phyloP scores from a whole-genome alignment of 2,329 filamentous ascomycete genomes.

The Colletotrichum tabaci region DNA sequence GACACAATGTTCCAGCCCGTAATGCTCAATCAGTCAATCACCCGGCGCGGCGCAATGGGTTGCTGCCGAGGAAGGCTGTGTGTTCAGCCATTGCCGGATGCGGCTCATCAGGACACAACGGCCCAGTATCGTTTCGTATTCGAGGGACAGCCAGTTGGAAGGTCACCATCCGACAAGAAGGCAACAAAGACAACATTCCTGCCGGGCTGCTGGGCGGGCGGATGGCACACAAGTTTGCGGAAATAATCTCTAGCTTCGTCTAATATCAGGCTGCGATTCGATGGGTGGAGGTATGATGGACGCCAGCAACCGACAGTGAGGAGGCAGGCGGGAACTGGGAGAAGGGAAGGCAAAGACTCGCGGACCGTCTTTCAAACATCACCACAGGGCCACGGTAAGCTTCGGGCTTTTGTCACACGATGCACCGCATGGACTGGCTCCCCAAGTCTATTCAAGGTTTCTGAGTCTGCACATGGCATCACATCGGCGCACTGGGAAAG shows the following conservation, averaged over 20 bases:
- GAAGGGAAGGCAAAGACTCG: constrained; percentile 11
- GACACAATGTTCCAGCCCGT: neutral
- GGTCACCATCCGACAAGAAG: neutral
- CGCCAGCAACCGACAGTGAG: constrained; percentile 8
- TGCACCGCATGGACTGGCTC: constrained; percentile 18
- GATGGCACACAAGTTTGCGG: constrained; percentile 9
- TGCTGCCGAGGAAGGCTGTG: neutral
- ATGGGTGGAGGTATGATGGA: constrained; percentile 23
- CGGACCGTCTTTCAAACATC: constrained; percentile 3
- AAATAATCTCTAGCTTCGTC: constrained; percentile 25
- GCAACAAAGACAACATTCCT: constrained; percentile 20
- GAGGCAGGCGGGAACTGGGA: neutral
- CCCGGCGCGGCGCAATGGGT: neutral
- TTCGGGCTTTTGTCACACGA: constrained; percentile 15
- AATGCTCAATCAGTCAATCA: neutral
- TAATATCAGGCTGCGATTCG: constrained; percentile 31
- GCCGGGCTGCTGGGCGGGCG: constrained; percentile 14
- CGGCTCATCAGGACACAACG: constrained; percentile 12
- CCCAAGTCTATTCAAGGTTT: constrained; percentile 22
- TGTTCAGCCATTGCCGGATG: constrained; percentile 21
- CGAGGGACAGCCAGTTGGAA: neutral
- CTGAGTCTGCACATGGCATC: constrained; percentile 25
- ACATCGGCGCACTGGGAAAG: neutral
- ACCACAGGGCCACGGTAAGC: constrained; percentile 9
- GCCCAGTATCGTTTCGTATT: neutral